Evolutionary conservation across 2,329 filamentous ascomycete genomes (phyloP).

Genomic region (Venturia effusa): DNA sequence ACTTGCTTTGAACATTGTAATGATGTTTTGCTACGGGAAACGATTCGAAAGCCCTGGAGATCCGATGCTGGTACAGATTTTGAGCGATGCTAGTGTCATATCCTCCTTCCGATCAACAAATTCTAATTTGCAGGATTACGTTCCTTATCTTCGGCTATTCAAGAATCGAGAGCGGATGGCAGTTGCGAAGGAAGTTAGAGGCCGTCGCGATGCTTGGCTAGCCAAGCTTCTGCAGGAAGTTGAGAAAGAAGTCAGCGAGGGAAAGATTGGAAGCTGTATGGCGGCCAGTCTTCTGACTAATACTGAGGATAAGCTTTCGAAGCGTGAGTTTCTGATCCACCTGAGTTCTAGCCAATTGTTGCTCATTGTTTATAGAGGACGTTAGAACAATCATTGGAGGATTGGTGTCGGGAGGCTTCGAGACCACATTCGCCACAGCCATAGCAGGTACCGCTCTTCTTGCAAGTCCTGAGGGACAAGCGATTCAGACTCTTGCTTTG

Average conservation of each 20-base stretch:
- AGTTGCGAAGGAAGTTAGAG: neutral
- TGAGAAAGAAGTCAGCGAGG: neutral
- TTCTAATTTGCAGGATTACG: neutral
- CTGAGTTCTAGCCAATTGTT: neutral
- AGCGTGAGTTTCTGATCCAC: neutral
- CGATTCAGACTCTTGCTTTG: neutral
- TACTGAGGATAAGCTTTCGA: neutral
- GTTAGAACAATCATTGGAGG: neutral
- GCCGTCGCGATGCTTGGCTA: neutral
- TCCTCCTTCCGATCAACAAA: neutral
- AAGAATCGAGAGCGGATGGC: neutral
- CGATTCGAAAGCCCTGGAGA: neutral
- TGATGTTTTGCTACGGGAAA: neutral
- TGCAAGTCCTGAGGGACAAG: neutral
- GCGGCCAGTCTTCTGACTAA: neutral
- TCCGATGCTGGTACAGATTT: neutral
- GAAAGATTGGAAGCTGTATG: neutral
- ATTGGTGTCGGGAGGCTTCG: neutral
- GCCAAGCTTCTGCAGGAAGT: neutral
- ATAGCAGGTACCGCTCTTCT: neutral
- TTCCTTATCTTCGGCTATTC: neutral
- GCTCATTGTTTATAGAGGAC: neutral
- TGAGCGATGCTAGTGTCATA: neutral
- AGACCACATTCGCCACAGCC: neutral
- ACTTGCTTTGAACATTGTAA: neutral